Base-by-base conservation (phyloP, 768 basidiomycete species). In the Galerina sulciceps region DNA sequence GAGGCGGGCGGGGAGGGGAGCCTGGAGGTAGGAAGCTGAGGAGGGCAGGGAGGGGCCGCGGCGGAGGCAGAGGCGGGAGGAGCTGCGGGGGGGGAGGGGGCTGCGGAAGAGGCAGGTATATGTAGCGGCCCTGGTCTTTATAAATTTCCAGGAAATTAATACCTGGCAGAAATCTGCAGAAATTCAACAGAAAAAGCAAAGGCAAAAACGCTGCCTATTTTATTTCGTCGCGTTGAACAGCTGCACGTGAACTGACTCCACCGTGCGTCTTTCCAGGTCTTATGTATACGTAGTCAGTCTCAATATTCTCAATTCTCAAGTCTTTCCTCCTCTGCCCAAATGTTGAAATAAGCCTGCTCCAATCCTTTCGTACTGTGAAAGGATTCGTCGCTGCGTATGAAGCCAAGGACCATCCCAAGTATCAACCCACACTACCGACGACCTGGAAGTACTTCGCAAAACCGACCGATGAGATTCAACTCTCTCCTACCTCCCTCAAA, bases 1-100 rank as follows among this genome's bases (percentile, higher is more conserved):
- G 87, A 87, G 3, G 81, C 75, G 2, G 87, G 86, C 14, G 83
- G 87, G 6, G 83, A 85, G 40, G 82, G 83, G 3, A n/a, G n/a
- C n/a, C n/a, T n/a, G n/a, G n/a, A 84, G 77, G 56, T 80, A 82
- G 10, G 72, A 68, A 6, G 37, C 42, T 43, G n/a, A n/a, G n/a
- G 53, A 53, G 22, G 59, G 63, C 23, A 67, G 67, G 55, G 53
- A 60, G 6, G 55, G 10, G 38, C n/a, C 55, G 55, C 8, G 31
- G 11, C 5, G 45, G 54, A 3, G 43, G 15, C 15, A 6, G 49
- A 0, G n/a, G n/a, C n/a, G 56, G 64, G 48, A 44, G 59, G 48
- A 65, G 57, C 56, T 73, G 60, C n/a, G 69, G 75, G 60, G n/a
- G n/a, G n/a, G n/a, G n/a, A n/a, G n/a, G n/a, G n/a, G n/a, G n/a